Base-by-base conservation (phyloP, 805 yeast species). In the Saturnispora ahearnii region DNA sequence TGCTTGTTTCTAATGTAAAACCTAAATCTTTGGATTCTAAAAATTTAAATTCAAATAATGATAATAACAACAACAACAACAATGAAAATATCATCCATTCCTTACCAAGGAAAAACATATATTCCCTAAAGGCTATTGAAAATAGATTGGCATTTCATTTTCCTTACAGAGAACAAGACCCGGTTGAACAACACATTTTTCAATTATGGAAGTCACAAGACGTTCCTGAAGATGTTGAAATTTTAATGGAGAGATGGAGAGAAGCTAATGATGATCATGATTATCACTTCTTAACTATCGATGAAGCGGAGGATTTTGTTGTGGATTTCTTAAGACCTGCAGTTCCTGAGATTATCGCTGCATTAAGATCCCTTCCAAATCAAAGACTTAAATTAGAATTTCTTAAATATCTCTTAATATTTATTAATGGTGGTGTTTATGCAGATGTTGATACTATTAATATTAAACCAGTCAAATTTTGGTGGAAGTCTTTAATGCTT, bases 391-490 rank as follows among this genome's bases (percentile, higher is more conserved):
- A 67, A 53, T 76, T 72, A 66, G 84, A 80, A 57, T 78, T 78
- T 53, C 70, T 79, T 60, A 68, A 81, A 50, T 80, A 78, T 57
- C 62, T 78, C 50, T 67, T 77, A 4, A 54, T 78, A 4, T 78
- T 59, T 53, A 69, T 81, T 5, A 61, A 67, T 37, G 85, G 85
- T 44, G 85, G 85, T 24, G 73, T 77, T 5, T 80, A 80, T 57
- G 73, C 82, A 3, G 84, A 80, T 57, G 75, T 79, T 24, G 85
- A 80, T 58, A 79, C 84, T 1, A 68, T 64, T 50, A 74, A 80
- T 22, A 68, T 74, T 51, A 79, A 73, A 51, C 82, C 82, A 6
- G 48, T 65, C 15, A 60, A 57, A 44, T 55, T 42, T 47, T 65
- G 69, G 69, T 58, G 55, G 49, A 52, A 54, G 22, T 54, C 61